Evolutionary conservation across 257 asterid species (phyloP), one percentile per base, ranked within the genome.

Genomic region (Nemophila menziesii): DNA sequence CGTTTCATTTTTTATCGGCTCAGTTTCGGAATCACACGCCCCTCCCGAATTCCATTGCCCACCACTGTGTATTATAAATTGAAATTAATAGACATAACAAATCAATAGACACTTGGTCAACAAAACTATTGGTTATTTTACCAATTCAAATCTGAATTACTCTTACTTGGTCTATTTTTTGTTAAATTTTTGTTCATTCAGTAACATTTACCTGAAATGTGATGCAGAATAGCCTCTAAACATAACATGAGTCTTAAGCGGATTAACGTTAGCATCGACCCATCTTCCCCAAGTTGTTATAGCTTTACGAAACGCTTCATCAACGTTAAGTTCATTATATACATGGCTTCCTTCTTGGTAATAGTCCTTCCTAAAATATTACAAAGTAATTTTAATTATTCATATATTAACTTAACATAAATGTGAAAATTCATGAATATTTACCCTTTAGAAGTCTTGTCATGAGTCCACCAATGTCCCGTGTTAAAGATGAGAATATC

Each of bases 401-500:
- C 18, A 9, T 5, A n/a, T 13, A 39, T 29, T 20, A 4, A 33
- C 18, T 49, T 6, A 46, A 38, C 15, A 20, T 15, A 14, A 20
- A 19, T n/a, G 26, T 19, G 46, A 21, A 8, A 10, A 27, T 5
- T 22, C 33, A 14, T 49, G 1, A 19, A 14, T 11, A 11, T 49
- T 48, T 69, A 78, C 93, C 93, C 93, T 56, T 37, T 38, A 11
- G 93, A 77, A 53, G 93, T 81, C 54, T 81, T 81, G 34, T 81
- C 90, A 51, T 78, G 90, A 60, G 90, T 81, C 93, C 93, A 81
- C 93, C 90, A 81, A 38, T 81, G 93, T 14, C 93, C 90, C 0
- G 93, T 81, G 71, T 81, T 81, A 71, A 74, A 81, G 58, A 81
- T 68, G 17, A 81, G 46, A 20, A 81, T 19, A 19, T 78, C 93